Evolutionary conservation across 2,329 filamentous ascomycete species (phyloP).

Genomic region (Pseudocercospora ulei): DNA sequence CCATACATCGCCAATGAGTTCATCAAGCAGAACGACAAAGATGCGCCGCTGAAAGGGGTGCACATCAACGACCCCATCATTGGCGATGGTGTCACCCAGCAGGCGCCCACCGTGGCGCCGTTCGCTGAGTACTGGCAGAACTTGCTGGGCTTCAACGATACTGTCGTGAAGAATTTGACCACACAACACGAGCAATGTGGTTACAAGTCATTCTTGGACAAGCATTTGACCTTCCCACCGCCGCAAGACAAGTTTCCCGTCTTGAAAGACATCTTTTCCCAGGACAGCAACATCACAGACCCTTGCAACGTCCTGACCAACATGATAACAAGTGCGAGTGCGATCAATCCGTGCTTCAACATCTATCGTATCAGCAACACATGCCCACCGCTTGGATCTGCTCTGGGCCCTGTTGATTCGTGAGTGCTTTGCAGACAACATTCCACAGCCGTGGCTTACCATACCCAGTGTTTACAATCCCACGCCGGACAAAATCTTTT

Average conservation of each 20-base stretch:
- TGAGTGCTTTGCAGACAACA: too few species aligned
- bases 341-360: constrained; percentile 31
- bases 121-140: constrained; percentile 28
- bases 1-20: constrained; percentile 31
- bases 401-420: not conserved
- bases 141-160: constrained; percentile 39
- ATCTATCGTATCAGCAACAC: constrained; percentile 29
- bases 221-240: constrained; percentile 38
- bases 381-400: constrained; percentile 21
- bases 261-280: constrained; percentile 21
- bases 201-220: constrained; percentile 42
- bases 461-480: constrained; percentile 6
- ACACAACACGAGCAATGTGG: constrained; percentile 33
- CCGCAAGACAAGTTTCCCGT: constrained; percentile 22
- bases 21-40: constrained; percentile 26
- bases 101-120: constrained; percentile 2
- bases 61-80: constrained; percentile 37
- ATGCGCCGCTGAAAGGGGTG: constrained; percentile 31
- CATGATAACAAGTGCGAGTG: not conserved
- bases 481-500: constrained; percentile 19
- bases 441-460: too few species aligned
- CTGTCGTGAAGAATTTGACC: constrained; percentile 35
- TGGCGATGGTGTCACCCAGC: constrained; percentile 40
- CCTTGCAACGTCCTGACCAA: constrained; percentile 23
- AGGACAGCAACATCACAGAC: constrained; percentile 7